Conservation (phyloP, 2,329 filamentous ascomycete species). For the Pseudogymnoascus sp. region DNA sequence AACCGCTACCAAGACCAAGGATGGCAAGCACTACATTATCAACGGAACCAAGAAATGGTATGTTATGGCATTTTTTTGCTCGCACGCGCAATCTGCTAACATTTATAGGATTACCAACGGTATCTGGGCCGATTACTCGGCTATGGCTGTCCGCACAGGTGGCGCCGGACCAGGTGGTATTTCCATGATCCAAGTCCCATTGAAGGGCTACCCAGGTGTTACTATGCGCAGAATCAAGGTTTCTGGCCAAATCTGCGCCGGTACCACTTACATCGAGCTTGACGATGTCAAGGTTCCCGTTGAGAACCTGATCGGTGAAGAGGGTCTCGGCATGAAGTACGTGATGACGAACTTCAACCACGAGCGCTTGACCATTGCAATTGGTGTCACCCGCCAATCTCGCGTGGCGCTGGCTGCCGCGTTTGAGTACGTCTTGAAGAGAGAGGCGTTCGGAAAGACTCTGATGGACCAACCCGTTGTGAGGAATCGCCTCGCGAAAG, state of each 20-base stretch:
- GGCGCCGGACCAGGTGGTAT: constrained; percentile 54
- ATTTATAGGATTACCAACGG: constrained; percentile 54
- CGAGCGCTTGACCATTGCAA: constrained; percentile 61
- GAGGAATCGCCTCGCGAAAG: constrained; percentile 63
- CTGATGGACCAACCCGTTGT: constrained; percentile 71
- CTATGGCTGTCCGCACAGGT: constrained; percentile 68
- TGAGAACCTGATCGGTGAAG: constrained; percentile 61
- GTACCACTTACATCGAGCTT: constrained; percentile 69
- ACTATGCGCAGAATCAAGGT: constrained; percentile 62
- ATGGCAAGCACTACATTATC: constrained; percentile 62
- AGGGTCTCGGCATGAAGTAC: constrained; percentile 66
- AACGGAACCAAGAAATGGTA: constrained; percentile 73
- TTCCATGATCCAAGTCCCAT: constrained; percentile 60
- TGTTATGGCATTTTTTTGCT: neutral
- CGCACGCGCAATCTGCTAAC: neutral
- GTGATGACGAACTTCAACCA: constrained; percentile 79
- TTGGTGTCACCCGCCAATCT: constrained; percentile 56
- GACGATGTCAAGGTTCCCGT: constrained; percentile 67
- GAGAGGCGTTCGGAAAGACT: constrained; percentile 60
- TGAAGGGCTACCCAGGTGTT: constrained; percentile 62
- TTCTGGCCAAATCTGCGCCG: constrained; percentile 54
- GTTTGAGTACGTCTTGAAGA: constrained; percentile 56
- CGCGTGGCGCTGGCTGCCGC: constrained; percentile 53
- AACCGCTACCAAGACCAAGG: constrained; percentile 52
- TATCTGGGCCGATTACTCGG: constrained; percentile 60